phyloP scores from a whole-genome alignment of 495 filamentous ascomycete species.

The Aspergillus incahuasiensis region DNA sequence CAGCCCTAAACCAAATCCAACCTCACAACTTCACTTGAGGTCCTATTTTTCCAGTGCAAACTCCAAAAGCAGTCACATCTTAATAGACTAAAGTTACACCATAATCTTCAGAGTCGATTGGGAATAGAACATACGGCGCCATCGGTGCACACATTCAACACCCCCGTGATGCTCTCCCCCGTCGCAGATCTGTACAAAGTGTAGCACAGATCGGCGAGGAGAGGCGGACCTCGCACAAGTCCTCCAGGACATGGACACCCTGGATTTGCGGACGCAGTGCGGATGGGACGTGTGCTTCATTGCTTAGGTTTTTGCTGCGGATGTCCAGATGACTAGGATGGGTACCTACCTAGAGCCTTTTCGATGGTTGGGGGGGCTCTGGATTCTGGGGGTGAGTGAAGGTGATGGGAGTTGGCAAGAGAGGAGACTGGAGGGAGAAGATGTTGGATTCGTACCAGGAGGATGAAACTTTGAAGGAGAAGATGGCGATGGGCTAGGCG shows the following conservation, averaged over 20 bases:
- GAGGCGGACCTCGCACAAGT: conserved; percentile 29
- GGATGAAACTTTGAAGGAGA: conserved; percentile 22
- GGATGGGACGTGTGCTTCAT: conserved; percentile 31
- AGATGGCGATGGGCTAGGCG: background rate
- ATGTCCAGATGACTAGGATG: conserved; percentile 34
- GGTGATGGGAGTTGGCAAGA: conserved; percentile 19
- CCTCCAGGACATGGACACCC: conserved; percentile 28
- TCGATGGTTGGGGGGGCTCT: conserved; percentile 31
- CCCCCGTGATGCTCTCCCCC: conserved; percentile 38
- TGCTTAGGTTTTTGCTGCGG: conserved; percentile 36
- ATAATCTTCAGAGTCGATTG: conserved; percentile 46
- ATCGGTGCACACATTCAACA: conserved; percentile 36
- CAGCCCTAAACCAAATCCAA: background rate
- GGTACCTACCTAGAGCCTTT: conserved; percentile 40
- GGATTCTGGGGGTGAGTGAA: conserved; percentile 21
- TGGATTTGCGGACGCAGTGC: conserved; percentile 28
- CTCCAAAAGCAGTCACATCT: conserved; percentile 44
- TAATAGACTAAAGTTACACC: conserved; percentile 39
- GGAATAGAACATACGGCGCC: conserved; percentile 36
- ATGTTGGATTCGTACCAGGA: conserved; percentile 25
- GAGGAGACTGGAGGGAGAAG: conserved; percentile 30
- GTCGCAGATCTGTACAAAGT: conserved; percentile 39
- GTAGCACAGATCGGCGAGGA: conserved; percentile 29
- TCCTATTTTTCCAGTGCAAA: conserved; percentile 43
- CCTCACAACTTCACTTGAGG: background rate